Evolutionary conservation across 169 alveolate genomes (phyloP).

Genomic region (Haemoproteus tartakovskyi): DNA sequence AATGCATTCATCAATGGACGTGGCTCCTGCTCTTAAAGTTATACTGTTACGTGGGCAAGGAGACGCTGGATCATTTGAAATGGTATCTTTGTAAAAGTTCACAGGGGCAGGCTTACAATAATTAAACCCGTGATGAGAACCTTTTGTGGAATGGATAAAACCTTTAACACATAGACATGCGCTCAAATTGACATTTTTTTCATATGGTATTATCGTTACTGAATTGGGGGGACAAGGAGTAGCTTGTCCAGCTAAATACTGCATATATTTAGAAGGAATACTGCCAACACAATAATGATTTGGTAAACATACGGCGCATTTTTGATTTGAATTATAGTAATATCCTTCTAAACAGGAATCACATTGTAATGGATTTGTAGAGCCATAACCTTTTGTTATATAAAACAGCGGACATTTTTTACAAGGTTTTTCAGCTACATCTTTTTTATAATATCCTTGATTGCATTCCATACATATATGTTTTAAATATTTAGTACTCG

Average conservation of each 20-base stretch:
- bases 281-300: conserved; percentile 84
- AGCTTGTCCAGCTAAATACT: conserved; percentile 72
- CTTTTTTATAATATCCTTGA: conserved; percentile 76
- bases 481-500: not conserved
- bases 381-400: conserved; percentile 19
- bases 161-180: conserved; percentile 73
- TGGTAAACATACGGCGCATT: conserved; percentile 34
- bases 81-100: conserved; percentile 76
- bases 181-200: conserved; percentile 53
- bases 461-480: conserved; percentile 73
- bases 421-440: conserved; percentile 67
- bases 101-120: conserved; percentile 68
- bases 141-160: conserved; percentile 68
- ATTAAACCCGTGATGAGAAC: conserved; percentile 68
- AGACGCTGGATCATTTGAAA: conserved; percentile 53
- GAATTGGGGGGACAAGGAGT: conserved; percentile 74
- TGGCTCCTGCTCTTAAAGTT: conserved; percentile 73
- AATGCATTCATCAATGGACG: conserved; percentile 65
- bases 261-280: no score
- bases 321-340: conserved; percentile 13
- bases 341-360: conserved; percentile 36
- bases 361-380: conserved; percentile 5
- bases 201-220: conserved; percentile 73
- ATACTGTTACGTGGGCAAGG: conserved; percentile 79
- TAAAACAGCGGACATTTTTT: conserved; percentile 70